Conservation (phyloP, 345 rosid species). For the Populus euphratica region DNA sequence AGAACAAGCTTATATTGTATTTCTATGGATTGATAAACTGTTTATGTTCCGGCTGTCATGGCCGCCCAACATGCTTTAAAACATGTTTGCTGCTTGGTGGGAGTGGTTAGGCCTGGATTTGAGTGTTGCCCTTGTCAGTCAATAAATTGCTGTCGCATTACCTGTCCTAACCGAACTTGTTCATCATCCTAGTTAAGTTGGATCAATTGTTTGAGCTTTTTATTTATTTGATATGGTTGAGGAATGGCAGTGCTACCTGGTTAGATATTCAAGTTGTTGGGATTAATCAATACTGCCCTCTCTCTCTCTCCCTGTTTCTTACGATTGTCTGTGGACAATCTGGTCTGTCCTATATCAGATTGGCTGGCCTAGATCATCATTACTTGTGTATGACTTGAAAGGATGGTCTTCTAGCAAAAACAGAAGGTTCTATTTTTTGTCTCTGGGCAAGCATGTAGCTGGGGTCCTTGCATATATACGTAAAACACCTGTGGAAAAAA, state of each 20-base stretch:
- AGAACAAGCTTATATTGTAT: background rate
- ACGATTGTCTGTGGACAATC: slow-evolving; percentile 8
- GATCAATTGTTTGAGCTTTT: background rate
- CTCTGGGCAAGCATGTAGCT: background rate
- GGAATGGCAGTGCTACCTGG: slow-evolving; percentile 4
- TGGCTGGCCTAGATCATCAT: slow-evolving; percentile 13
- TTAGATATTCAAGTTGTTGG: slow-evolving; percentile 6
- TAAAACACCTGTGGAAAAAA: background rate
- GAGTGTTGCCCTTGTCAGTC: background rate
- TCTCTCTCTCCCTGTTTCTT: background rate
- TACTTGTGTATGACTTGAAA: slow-evolving; percentile 9
- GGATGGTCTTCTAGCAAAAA: background rate
- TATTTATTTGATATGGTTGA: slow-evolving; percentile 5
- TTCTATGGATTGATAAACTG: background rate
- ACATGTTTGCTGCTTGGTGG: slow-evolving; percentile 4
- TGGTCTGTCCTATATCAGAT: slow-evolving; percentile 6
- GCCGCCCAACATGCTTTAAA: slow-evolving; percentile 9
- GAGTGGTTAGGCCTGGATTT: slow-evolving; percentile 8
- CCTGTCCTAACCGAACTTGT: background rate
- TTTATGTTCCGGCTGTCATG: background rate
- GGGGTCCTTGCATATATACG: background rate
- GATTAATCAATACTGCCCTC: slow-evolving; percentile 13
- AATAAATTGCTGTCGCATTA: background rate
- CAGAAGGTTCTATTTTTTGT: background rate
- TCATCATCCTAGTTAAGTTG: background rate